Evolutionary conservation across 1,284 basidiomycete species (phyloP).

Genomic region (Xerocomus nothofagi): DNA sequence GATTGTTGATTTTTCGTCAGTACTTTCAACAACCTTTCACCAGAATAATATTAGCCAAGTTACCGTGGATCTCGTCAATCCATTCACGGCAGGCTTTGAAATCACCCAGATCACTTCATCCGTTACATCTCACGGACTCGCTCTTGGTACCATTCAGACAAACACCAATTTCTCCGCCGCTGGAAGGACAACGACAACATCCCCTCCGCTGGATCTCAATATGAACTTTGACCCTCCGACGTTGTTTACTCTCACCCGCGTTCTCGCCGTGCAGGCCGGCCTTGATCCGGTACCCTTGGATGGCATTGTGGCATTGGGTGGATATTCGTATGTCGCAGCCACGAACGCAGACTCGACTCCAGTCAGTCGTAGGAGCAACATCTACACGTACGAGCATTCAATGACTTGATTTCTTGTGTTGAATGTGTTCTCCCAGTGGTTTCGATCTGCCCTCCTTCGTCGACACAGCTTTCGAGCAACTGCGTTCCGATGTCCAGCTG

Average conservation of each 20-base stretch:
- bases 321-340: conserved; percentile 57
- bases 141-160: conserved; percentile 64
- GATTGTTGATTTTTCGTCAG: conserved; percentile 33
- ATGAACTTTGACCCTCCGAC: conserved; percentile 74
- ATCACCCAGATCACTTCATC: conserved; percentile 67
- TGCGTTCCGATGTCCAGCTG: conserved; percentile 64
- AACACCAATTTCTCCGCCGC: conserved; percentile 53
- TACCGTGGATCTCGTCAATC: conserved; percentile 65
- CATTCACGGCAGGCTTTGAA: conserved; percentile 62
- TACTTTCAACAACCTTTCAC: conserved; percentile 66
- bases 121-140: conserved; percentile 64
- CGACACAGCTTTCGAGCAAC: conserved; percentile 62
- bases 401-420: conserved; percentile 11
- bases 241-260: conserved; percentile 70
- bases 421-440: conserved; percentile 41
- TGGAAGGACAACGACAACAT: conserved; percentile 57
- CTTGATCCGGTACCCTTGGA: conserved; percentile 65
- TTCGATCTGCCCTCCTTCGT: conserved; percentile 72
- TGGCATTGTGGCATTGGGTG: conserved; percentile 68
- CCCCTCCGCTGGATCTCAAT: conserved; percentile 59
- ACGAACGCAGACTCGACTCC: conserved; percentile 40
- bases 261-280: conserved; percentile 65
- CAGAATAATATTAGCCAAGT: conserved; percentile 68
- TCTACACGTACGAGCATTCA: conserved; percentile 49
- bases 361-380: conserved; percentile 43